These are phyloP conservation scores for Hypoxylon sp. DNA, from an alignment of 2,329 filamentous ascomycete species.

Conservation along the genomic window DNA sequence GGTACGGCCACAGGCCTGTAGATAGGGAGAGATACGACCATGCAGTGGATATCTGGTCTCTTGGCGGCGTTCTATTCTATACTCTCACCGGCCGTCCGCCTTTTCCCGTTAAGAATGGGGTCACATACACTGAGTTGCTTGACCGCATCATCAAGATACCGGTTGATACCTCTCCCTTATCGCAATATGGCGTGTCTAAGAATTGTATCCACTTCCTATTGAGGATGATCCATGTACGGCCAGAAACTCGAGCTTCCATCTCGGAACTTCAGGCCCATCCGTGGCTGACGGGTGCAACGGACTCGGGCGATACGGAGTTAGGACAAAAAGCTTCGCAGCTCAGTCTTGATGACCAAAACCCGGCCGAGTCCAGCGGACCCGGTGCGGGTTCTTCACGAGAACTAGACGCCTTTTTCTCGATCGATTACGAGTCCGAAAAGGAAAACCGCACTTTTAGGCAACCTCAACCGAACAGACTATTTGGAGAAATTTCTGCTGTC, in stretches of 20 bases:
- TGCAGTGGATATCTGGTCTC: slow-evolving; percentile 95
- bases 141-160: slow-evolving; percentile 86
- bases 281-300: slow-evolving; percentile 76
- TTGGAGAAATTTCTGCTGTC: slow-evolving; percentile 71
- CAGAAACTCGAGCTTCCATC: slow-evolving; percentile 82
- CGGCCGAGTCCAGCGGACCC: slow-evolving; percentile 49
- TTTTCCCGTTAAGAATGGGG: slow-evolving; percentile 82
- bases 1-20: slow-evolving; percentile 71
- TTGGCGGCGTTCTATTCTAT: slow-evolving; percentile 92
- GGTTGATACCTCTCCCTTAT: slow-evolving; percentile 76
- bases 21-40: slow-evolving; percentile 83
- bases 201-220: slow-evolving; percentile 80
- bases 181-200: slow-evolving; percentile 71
- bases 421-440: slow-evolving; percentile 81
- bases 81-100: slow-evolving; percentile 84
- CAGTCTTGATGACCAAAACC: slow-evolving; percentile 68
- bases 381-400: slow-evolving; percentile 52
- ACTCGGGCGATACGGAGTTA: slow-evolving; percentile 71
- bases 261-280: slow-evolving; percentile 77
- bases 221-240: slow-evolving; percentile 86
- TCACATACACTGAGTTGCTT: slow-evolving; percentile 83
- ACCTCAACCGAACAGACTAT: slow-evolving; percentile 61
- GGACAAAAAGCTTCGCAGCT: slow-evolving; percentile 74
- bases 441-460: slow-evolving; percentile 81
- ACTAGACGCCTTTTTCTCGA: slow-evolving; percentile 60